phyloP scores from a whole-genome alignment of 225 moss, liverwort and hornwort species.

The Sphagnum tenellum region DNA sequence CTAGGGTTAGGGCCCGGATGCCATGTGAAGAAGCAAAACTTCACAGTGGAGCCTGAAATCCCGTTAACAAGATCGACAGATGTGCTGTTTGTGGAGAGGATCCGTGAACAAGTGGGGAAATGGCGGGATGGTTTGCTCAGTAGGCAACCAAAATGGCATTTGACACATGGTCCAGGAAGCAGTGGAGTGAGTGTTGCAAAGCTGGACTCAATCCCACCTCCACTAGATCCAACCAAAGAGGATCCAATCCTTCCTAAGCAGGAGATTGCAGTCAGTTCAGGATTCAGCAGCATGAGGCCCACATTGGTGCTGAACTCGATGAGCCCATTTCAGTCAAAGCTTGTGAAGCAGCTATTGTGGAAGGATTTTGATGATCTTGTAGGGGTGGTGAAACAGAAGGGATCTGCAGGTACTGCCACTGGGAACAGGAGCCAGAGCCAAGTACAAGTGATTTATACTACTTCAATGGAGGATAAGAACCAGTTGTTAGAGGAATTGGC shows the following conservation, averaged over 20 bases:
- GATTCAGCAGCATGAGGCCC: constrained; percentile 45
- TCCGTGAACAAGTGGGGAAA: constrained; percentile 50
- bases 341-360: constrained; percentile 70
- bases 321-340: constrained; percentile 53
- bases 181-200: too few species aligned
- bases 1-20: constrained; percentile 30
- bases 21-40: constrained; percentile 7
- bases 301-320: constrained; percentile 45
- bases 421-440: constrained; percentile 33
- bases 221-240: too few species aligned
- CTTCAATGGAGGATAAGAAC: constrained; percentile 51
- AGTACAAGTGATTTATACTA: constrained; percentile 48
- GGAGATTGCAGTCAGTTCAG: constrained; percentile 18
- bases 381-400: constrained; percentile 31
- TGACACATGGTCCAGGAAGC: constrained; percentile 8
- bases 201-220: too few species aligned
- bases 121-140: constrained; percentile 64
- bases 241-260: constrained; percentile 3
- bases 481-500: constrained; percentile 49
- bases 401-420: neutral
- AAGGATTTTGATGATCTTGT: constrained; percentile 62
- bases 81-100: constrained; percentile 49
- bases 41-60: constrained; percentile 30
- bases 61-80: constrained; percentile 49
- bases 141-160: constrained; percentile 48